Evolutionary conservation across 495 filamentous ascomycete genomes (phyloP), one percentile per base, ranked within the genome.

Genomic region (Aspergillus diversus): DNA sequence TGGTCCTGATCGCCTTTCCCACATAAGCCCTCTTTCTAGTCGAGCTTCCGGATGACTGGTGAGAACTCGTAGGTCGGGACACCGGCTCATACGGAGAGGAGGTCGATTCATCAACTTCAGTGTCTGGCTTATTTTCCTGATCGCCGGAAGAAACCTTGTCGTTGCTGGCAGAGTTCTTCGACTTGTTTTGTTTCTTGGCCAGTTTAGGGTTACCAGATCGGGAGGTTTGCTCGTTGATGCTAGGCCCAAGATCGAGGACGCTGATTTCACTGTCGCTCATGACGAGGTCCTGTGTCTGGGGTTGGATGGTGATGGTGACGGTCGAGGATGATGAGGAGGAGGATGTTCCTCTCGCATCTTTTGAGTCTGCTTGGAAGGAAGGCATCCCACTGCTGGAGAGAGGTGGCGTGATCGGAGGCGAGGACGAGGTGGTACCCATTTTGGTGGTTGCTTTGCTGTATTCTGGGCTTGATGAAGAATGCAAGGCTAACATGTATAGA

Each of bases 191-290:
- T 12, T 43, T 11, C 39, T 6, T 27, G 21, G 21, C 21, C 21
- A 27, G 21, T 27, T 27, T 27, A 2, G 21, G 21, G 21, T 27
- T 27, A 27, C 21, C 21, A 27, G 21, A 27, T 27, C 21, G 39
- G 39, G 39, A 43, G 39, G 39, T 11, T 12, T 43, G 39, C n/a
- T 43, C 39, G 52, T 15, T 57, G 33, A 70, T 27, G 37, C 66
- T 65, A 4, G 71, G 71, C 5, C 73, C 71, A 1, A 77, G 53
- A 48, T 75, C 74, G 5, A 77, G 64, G 7, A 66, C 49, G 32
- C 68, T 73, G 63, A 77, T 73, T 7, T 77, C 71, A 35, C 71
- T 72, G 15, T 75, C 71, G 43, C 69, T 69, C 42, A 65, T 60
- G 33, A 47, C 33, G 37, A 57, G 34, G 21, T 54, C 61, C 13